Evolutionary conservation across 192 early-diverging fungal genomes (phyloP), one percentile per base, ranked within the genome.

Genomic region (Coemansia sp.): DNA sequence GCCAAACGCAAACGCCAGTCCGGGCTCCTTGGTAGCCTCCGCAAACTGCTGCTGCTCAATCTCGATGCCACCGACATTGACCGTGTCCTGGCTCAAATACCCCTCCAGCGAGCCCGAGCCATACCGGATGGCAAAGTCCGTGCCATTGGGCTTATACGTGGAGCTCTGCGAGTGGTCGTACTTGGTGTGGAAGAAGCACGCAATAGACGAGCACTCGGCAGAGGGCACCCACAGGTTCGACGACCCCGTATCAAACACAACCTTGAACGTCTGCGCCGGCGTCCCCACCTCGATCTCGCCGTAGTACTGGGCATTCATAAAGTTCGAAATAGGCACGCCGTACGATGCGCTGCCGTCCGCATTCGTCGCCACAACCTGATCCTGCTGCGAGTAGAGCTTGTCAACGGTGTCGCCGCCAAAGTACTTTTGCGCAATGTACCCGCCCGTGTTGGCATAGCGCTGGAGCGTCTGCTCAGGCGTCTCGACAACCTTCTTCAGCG

Each of bases 151-250:
- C 53, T 81, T 85, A 85, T 88, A 95, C 6, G 92, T 86, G 3
- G 68, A 73, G n/a, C 93, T 95, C 74, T 93, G 83, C 61, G 69
- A 75, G 35, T 92, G 87, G 76, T 99, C 92, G 78, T 89, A 99
- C 13, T 91, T 87, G 37, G 84, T 66, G 76, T 98, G 97, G 48
- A 99, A 84, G 86, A 90, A 97, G 66, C 97, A 99, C 2, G 96
- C 95, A 66, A 99, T 96, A 3, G 94, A 95, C 31, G 77, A 85
- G 86, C 97, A 99, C 60, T 89, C 89, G 6, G 90, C 91, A 18
- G 94, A 95, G 11, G 96, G 96, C 25, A 99, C 94, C 96, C 96
- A 98, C 52, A 98, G 84, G 77, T 97, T 98, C 36, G 91, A 91
- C 42, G 90, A 94, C 25, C 95, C 96, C 6, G 96, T 98, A 77